Evolutionary conservation across 2,329 filamentous ascomycete species (phyloP).

Genomic region (Chrysosphaeria jannelii): DNA sequence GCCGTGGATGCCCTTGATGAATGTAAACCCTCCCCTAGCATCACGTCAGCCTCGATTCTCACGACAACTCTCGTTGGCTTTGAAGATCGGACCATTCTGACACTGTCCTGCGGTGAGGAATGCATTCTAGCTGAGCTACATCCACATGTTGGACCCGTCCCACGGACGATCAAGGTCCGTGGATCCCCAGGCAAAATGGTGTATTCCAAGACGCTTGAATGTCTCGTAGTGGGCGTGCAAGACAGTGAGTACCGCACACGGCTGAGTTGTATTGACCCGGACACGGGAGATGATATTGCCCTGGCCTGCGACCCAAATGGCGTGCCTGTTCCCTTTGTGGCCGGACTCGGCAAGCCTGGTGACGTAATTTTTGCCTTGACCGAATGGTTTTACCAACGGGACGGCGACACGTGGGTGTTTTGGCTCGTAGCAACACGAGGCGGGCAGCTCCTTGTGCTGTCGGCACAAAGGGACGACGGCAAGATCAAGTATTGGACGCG

Average conservation of each 20-base stretch:
- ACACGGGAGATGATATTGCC: conserved; percentile 21
- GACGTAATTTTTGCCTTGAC: conserved; percentile 28
- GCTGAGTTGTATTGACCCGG: conserved; percentile 24
- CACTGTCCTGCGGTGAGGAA: conserved; percentile 18
- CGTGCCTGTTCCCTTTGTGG: conserved; percentile 16
- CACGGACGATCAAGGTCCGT: conserved; percentile 16
- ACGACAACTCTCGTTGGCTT: conserved; percentile 11
- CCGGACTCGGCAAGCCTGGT: conserved; percentile 21
- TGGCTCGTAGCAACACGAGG: conserved; percentile 26
- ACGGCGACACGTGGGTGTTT: conserved; percentile 27
- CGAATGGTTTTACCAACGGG: conserved; percentile 30
- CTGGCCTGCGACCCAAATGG: conserved; percentile 13
- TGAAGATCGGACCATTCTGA: conserved; percentile 12
- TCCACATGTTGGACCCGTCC: conserved; percentile 14
- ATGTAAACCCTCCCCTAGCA: conserved; percentile 14
- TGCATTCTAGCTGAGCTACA: conserved; percentile 23
- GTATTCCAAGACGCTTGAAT: conserved; percentile 21
- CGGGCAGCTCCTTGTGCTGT: conserved; percentile 25
- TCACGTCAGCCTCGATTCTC: conserved; percentile 18
- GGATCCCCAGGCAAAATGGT: conserved; percentile 21
- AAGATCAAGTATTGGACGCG: conserved; percentile 22
- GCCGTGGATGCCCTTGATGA: conserved; percentile 18
- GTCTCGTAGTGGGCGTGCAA: conserved; percentile 20
- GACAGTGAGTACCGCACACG: conserved; percentile 13
- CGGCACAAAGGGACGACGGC: conserved; percentile 10